These are phyloP conservation scores for Solanum stenotomum DNA, from an alignment of 257 asterid species.

Conservation along the genomic window DNA sequence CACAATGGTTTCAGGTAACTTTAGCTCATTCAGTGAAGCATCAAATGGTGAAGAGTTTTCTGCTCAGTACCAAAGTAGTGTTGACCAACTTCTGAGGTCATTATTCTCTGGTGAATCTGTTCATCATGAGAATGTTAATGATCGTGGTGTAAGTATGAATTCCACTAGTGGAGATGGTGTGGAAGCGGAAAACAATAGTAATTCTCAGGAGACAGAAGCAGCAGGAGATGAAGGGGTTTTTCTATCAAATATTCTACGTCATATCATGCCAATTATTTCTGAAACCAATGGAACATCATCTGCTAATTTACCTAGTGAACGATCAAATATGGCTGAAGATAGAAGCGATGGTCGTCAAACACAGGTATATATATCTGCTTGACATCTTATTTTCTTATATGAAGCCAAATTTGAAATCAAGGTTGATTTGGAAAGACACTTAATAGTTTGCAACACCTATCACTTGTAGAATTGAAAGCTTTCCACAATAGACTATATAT, in stretches of 20 bases:
- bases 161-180: slow-evolving; percentile 15
- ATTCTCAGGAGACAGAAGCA: slow-evolving; percentile 27
- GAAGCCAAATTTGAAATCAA: neutral
- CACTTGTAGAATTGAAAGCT: neutral
- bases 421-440: neutral
- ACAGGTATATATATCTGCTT: neutral
- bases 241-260: slow-evolving; percentile 61
- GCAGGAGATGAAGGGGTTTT: slow-evolving; percentile 43
- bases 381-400: neutral
- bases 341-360: neutral
- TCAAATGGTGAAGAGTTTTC: slow-evolving; percentile 33
- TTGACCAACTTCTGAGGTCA: slow-evolving; percentile 52
- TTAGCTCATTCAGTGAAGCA: slow-evolving; percentile 25
- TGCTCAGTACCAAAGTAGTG: slow-evolving; percentile 33
- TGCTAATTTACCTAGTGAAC: slow-evolving; percentile 5
- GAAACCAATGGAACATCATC: slow-evolving; percentile 26
- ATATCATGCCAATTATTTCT: slow-evolving; percentile 65
- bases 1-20: slow-evolving; percentile 28
- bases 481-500: neutral
- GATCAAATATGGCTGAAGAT: neutral
- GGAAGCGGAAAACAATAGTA: slow-evolving; percentile 26
- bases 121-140: slow-evolving; percentile 8
- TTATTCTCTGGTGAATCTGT: slow-evolving; percentile 41
- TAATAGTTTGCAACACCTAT: neutral
- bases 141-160: slow-evolving; percentile 12